Percentiles rank a stretch among this genome's conserved stretches.
phyloP scores from a whole-genome alignment of 1,139 yeast species.

The Arxiozyma heterogenica region DNA sequence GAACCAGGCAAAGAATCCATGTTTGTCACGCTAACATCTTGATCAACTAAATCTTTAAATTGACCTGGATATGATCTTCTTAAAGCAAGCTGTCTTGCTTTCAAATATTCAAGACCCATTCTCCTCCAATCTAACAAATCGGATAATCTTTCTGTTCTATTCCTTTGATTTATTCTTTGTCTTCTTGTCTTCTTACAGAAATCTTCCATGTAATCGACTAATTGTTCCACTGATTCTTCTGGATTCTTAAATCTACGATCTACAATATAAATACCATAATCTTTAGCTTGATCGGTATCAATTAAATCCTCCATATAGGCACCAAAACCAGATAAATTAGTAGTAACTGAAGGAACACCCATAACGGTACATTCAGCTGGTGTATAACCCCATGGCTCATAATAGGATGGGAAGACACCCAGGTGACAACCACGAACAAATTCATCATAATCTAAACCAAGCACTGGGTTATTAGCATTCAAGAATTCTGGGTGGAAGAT shows the following conservation, averaged over 20 bases:
- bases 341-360: conserved; percentile 98
- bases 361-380: conserved; percentile 99
- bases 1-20: conserved; percentile 27
- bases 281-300: conserved; percentile 69
- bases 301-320: conserved; percentile 97
- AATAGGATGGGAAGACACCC: conserved; percentile 97
- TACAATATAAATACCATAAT: conserved; percentile 93
- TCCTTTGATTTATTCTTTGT: conserved; percentile 96
- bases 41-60: conserved; percentile 45
- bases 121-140: conserved; percentile 95
- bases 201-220: conserved; percentile 82
- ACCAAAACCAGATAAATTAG: conserved; percentile 93
- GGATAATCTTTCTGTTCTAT: conserved; percentile 87
- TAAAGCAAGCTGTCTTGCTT: conserved; percentile 86
- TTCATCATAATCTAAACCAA: conserved; percentile 91
- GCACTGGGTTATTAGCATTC: conserved; percentile 87
- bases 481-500: conserved; percentile 96
- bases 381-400: conserved; percentile 99
- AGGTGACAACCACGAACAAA: conserved; percentile 96
- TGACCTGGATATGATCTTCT: conserved; percentile 91
- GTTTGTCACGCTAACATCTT: conserved; percentile 23
- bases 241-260: conserved; percentile 91
- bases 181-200: conserved; percentile 85
- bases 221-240: conserved; percentile 88
- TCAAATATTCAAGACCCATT: conserved; percentile 93